Evolutionary conservation across 768 basidiomycete genomes (phyloP), one percentile per base, ranked within the genome.

Genomic region (Saitozyma podzolica): DNA sequence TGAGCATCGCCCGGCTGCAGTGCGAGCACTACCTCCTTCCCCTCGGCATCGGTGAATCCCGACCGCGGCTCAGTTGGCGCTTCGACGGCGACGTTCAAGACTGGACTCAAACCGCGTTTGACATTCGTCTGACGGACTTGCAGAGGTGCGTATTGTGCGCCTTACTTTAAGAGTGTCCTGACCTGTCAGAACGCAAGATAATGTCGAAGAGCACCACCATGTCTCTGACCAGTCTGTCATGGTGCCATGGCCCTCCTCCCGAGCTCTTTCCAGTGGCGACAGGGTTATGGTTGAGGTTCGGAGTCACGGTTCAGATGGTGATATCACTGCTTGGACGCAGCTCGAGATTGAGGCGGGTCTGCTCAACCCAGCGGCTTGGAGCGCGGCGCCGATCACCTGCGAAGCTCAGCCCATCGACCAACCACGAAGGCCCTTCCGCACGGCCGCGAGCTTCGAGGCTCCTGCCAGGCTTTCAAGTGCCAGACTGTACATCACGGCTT

Each of bases 11-110:
- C 29, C 29, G 29, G 29, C 29, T 29, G 29, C 29, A 29, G 5
- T 58, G 47, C 14, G 72, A 73, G 40, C 72, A 73, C 50, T 64
- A 68, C 41, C 62, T 29, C 42, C 59, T 59, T 14, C 65, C 65
- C 16, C 61, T 71, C 37, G 74, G 52, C 17, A 64, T 75, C 40
- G 70, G 55, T 11, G 47, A 65, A 43, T 40, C 68, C 9, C 20
- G 20, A 14, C 74, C 74, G 29, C 65, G 74, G 47, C 59, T 77
- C 6, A 72, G 74, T 5, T 77, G 76, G 76, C 69, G 76, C 14
- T 77, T 77, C 62, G 50, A 49, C 20, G 40, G 19, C 6, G 49
- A 50, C 8, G 50, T 40, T 14, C 40, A 52, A 37, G 69, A 67
- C 56, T 76, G 76, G 76, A 57, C 29, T 14, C 76, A 78, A 54